Conservation (phyloP, 148 eudicot genomes). For the Limonium bicolor region DNA sequence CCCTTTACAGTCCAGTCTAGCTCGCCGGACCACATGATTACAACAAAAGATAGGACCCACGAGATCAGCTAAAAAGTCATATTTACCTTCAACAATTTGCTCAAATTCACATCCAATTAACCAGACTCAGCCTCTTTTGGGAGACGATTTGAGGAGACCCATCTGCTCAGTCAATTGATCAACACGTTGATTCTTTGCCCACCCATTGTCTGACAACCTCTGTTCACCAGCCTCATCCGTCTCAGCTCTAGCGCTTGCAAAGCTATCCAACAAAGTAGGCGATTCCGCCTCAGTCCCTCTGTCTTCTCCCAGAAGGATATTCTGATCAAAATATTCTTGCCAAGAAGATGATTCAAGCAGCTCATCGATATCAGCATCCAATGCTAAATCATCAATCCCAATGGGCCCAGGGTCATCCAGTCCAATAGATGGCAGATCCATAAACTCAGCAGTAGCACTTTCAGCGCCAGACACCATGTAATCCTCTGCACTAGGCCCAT, state of each 20-base stretch:
- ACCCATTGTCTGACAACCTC: conserved; percentile 15
- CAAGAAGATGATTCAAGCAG: conserved; percentile 32
- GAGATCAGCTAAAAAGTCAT: too few relatives aligned
- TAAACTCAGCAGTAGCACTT: conserved; percentile 21
- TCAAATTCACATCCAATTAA: too few relatives aligned
- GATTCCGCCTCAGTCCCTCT: too few relatives aligned
- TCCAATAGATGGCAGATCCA: conserved; percentile 15
- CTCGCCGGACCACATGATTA: too few relatives aligned
- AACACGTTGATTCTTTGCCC: conserved; percentile 28
- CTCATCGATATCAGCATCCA: conserved; percentile 22
- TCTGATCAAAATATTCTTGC: conserved; percentile 26
- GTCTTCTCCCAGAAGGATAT: conserved; percentile 12
- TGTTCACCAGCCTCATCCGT: too few relatives aligned
- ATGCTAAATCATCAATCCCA: conserved; percentile 17
- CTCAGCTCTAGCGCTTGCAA: conserved; percentile 9
- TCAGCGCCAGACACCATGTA: conserved; percentile 12
- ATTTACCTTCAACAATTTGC: too few relatives aligned
- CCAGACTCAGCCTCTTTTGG: conserved; percentile 3
- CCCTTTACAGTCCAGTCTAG: too few relatives aligned
- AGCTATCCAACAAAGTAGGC: conserved; percentile 13
- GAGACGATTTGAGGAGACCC: conserved; percentile 27
- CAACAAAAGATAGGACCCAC: too few relatives aligned
- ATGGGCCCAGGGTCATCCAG: conserved; percentile 12
- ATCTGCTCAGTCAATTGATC: conserved; percentile 39
- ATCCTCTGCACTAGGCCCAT: conserved; percentile 11